Conservation (phyloP, 2,329 filamentous ascomycete species). For the Cladosporium colombiae region DNA sequence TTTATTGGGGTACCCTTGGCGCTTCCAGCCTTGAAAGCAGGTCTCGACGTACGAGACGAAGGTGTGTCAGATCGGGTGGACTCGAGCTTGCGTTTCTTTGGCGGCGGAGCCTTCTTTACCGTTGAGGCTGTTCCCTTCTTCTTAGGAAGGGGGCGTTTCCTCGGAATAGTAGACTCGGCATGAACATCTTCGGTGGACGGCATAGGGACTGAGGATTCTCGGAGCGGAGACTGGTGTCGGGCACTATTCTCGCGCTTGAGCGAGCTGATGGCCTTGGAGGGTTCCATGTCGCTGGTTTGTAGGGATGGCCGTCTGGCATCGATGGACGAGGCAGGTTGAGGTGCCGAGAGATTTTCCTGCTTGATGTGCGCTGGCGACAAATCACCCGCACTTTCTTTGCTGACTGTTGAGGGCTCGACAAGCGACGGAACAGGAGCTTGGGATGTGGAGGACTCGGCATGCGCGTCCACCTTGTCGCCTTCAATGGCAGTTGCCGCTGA, state of each 20-base stretch:
- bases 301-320: conserved; percentile 27
- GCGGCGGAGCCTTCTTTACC: conserved; percentile 45
- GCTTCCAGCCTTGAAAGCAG: conserved; percentile 33
- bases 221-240: conserved; percentile 39
- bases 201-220: conserved; percentile 43
- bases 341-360: conserved; percentile 42
- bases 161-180: conserved; percentile 37
- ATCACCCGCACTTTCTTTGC: conserved; percentile 19
- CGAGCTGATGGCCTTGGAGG: conserved; percentile 46
- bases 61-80: conserved; percentile 43
- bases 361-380: conserved; percentile 43
- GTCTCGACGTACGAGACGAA: conserved; percentile 40
- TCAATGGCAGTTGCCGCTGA: conserved; percentile 12
- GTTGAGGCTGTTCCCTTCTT: conserved; percentile 50
- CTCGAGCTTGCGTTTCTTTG: conserved; percentile 50
- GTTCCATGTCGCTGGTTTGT: conserved; percentile 37
- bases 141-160: conserved; percentile 49
- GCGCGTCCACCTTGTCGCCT: conserved; percentile 2
- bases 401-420: conserved; percentile 22
- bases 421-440: conserved; percentile 25
- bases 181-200: conserved; percentile 40
- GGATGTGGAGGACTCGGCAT: conserved; percentile 27
- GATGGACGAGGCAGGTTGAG: conserved; percentile 38
- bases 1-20: conserved; percentile 48
- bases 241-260: conserved; percentile 50